A percentile compares a stretch with the other conserved stretches of the same genome.
phyloP scores from a whole-genome alignment of 257 asterid species.

The Ajuga chamaepitys region DNA sequence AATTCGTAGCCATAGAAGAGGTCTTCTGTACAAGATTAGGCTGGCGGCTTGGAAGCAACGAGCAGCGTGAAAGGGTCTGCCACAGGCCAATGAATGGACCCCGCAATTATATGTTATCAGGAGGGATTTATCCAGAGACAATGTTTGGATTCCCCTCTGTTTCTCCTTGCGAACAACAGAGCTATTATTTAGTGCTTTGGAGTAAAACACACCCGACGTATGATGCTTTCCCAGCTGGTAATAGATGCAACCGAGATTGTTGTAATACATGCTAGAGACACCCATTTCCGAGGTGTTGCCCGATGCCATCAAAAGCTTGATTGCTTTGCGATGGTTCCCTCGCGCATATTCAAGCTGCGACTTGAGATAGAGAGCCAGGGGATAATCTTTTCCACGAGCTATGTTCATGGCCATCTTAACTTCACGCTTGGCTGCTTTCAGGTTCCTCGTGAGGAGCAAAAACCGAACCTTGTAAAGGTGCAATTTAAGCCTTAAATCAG shows the following conservation, averaged over 20 bases:
- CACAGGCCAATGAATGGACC: conserved; percentile 60
- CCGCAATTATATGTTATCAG: conserved; percentile 71
- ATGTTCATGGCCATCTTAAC: conserved; percentile 83
- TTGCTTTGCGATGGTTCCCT: conserved; percentile 67
- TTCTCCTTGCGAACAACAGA: conserved; percentile 54
- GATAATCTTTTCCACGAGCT: conserved; percentile 68
- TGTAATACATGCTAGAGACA: conserved; percentile 61
- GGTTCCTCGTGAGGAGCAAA: conserved; percentile 65
- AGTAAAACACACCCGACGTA: conserved; percentile 48
- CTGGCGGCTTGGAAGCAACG: conserved; percentile 64
- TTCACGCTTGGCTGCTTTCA: conserved; percentile 86
- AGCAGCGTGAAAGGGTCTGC: conserved; percentile 69
- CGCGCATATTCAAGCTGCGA: conserved; percentile 92
- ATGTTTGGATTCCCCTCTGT: conserved; percentile 41
- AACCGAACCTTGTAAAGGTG: conserved; percentile 75
- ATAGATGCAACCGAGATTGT: conserved; percentile 82
- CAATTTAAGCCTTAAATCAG: conserved; percentile 64
- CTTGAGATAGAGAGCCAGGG: conserved; percentile 70
- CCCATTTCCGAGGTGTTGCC: conserved; percentile 44
- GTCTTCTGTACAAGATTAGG: conserved; percentile 44
- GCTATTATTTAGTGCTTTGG: conserved; percentile 61
- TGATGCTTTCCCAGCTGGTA: conserved; percentile 69
- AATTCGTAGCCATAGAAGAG: conserved; percentile 75
- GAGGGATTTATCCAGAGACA: conserved; percentile 70
- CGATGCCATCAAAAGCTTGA: conserved; percentile 75